Conservation (phyloP, 768 basidiomycete genomes). For the Phylloporus sp. region DNA sequence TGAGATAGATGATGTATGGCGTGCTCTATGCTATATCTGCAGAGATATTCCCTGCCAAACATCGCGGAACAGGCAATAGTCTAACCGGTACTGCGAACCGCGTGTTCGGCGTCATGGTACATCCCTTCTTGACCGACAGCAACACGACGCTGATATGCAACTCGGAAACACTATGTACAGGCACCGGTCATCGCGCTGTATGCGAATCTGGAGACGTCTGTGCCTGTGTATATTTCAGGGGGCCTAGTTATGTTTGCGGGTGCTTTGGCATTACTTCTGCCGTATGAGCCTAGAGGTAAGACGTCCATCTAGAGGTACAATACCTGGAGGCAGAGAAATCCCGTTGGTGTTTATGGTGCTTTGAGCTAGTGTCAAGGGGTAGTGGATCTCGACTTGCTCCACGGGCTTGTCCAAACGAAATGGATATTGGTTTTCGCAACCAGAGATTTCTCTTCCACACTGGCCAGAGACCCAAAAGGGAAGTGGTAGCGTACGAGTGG, state of each 20-base stretch:
- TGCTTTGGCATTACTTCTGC: constrained; percentile 55
- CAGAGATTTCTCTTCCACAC: no score
- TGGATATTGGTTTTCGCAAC: no score
- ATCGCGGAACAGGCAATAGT: constrained; percentile 71
- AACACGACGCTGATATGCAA: not conserved
- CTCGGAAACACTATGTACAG: constrained; percentile 27
- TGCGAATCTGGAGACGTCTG: constrained; percentile 57
- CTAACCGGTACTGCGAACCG: constrained; percentile 57
- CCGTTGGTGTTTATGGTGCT: no score
- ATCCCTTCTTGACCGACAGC: constrained; percentile 15
- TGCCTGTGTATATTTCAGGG: constrained; percentile 71
- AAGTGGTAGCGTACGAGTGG: no score
- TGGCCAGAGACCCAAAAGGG: no score
- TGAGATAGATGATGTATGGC: constrained; percentile 65
- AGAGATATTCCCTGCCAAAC: constrained; percentile 68
- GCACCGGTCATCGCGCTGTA: constrained; percentile 72
- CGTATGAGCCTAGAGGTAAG: constrained; percentile 73
- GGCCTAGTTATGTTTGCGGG: constrained; percentile 61
- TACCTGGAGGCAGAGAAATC: no score
- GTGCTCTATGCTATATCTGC: constrained; percentile 69
- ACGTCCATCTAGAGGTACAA: constrained; percentile 51
- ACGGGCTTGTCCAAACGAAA: no score
- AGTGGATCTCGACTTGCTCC: no score
- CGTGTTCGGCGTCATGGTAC: constrained; percentile 66
- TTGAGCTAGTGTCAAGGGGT: no score